Evolutionary conservation across 805 yeast species (phyloP), one percentile per base, ranked within the genome.

Genomic region (Saccharomycopsis olivae): DNA sequence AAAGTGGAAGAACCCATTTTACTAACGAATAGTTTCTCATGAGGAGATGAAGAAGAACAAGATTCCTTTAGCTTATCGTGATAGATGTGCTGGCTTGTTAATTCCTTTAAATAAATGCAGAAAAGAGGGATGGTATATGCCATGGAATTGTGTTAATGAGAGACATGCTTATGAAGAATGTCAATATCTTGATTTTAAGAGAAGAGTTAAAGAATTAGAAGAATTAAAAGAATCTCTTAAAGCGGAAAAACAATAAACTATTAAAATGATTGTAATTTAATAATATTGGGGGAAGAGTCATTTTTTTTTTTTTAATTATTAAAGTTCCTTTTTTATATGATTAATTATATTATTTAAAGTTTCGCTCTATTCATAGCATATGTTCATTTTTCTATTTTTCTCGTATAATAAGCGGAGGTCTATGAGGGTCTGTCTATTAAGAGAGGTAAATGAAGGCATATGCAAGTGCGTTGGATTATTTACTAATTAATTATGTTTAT

Each of bases 151-250:
- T 52, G 66, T 70, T 43, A 79, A 79, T 48, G 85, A 79, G 62
- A 75, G 86, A 57, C 94, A 85, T 51, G 76, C 68, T 31, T 85
- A 87, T 68, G 95, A 84, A 59, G 81, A 81, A 56, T 84, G 95
- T 59, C 82, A 84, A 60, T 80, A 80, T 57, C 59, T 77, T 58
- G 94, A 85, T 56, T 83, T 79, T 64, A 70, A 76, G 57, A 73
- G 92, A 64, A 73, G 95, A 61, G 83, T 80, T 43, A 67, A 75
- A 55, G 88, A 80, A 61, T 65, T 81, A 58, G 71, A 74, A 53
- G 68, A 67, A 43, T 61, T 68, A 50, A 78, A 75, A 32, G 45
- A 34, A 8, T 18, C 32, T 17, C 27, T 40, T 3, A 37, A 32
- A 36, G 27, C 14, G 14, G 38, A 39, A 31, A 16, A 35, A 19